These are phyloP conservation scores for Pythium diclinum DNA, from an alignment of 352 stramenopile genomes.

Conservation along the genomic window DNA sequence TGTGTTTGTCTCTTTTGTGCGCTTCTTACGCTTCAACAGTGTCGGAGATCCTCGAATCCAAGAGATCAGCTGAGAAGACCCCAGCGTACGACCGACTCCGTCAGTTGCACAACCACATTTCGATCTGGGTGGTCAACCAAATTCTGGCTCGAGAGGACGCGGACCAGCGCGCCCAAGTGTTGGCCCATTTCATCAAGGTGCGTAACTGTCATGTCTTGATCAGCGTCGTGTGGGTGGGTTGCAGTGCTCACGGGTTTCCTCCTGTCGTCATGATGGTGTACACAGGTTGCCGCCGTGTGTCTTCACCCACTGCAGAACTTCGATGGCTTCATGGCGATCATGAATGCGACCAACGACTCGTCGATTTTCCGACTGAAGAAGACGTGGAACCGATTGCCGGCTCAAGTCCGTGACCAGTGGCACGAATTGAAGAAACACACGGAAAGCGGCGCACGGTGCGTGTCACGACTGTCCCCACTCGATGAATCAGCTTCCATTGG, in stretches of 20 bases:
- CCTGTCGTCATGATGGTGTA: background rate
- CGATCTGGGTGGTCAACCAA: constrained; percentile 81
- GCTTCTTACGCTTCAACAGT: constrained; percentile 31
- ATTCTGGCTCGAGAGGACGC: constrained; percentile 74
- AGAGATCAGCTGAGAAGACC: constrained; percentile 72
- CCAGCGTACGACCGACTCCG: constrained; percentile 80
- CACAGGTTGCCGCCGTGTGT: constrained; percentile 64
- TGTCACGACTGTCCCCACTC: background rate
- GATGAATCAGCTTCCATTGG: background rate
- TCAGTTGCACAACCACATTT: constrained; percentile 84
- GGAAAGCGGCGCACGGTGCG: constrained; percentile 68
- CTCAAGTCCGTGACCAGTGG: constrained; percentile 74
- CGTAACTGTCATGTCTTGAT: background rate
- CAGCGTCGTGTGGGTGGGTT: background rate
- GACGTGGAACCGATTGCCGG: constrained; percentile 69
- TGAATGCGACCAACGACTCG: constrained; percentile 88
- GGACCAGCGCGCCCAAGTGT: constrained; percentile 74
- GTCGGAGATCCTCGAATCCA: constrained; percentile 73
- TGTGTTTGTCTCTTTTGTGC: background rate
- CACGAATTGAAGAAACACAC: constrained; percentile 81
- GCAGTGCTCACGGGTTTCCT: background rate
- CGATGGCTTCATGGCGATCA: constrained; percentile 88
- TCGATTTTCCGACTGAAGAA: constrained; percentile 87
- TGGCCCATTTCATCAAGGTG: constrained; percentile 84
- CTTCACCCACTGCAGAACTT: constrained; percentile 81